Evolutionary conservation across 176 grass and related monocot genomes (phyloP).

Genomic region (Aegilops speltoides): DNA sequence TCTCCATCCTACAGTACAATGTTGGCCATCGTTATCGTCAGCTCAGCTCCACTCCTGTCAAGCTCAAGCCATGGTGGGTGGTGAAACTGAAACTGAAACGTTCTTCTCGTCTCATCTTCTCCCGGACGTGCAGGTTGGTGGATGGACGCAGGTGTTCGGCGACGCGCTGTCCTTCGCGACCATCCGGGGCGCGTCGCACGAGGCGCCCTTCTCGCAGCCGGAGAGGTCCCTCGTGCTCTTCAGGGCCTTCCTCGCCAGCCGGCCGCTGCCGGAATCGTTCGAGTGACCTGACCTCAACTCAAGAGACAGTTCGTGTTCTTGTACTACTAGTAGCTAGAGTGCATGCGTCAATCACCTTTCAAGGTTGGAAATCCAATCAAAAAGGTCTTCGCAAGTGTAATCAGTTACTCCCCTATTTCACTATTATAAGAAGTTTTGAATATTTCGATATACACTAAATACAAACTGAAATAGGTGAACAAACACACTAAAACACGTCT

Average conservation of each 20-base stretch:
- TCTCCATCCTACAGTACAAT: background rate
- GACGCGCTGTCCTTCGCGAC: slow-evolving; percentile 81
- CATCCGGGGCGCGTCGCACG: slow-evolving; percentile 84
- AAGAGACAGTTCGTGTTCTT: background rate
- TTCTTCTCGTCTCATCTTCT: background rate
- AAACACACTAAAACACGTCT: no score
- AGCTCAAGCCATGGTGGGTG: background rate
- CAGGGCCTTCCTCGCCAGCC: slow-evolving; percentile 75
- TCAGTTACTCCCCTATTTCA: background rate
- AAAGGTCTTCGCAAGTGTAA: background rate
- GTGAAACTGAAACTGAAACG: background rate
- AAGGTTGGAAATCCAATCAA: background rate
- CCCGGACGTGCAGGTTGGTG: slow-evolving; percentile 54
- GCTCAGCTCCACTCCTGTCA: background rate
- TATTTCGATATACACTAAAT: no score
- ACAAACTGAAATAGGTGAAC: no score
- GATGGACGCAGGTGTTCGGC: slow-evolving; percentile 88
- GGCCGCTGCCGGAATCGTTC: slow-evolving; percentile 73
- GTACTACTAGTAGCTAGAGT: background rate
- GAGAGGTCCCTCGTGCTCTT: slow-evolving; percentile 89
- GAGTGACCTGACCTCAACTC: slow-evolving; percentile 36
- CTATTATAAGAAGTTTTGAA: no score
- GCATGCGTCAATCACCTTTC: background rate
- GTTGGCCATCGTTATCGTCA: background rate
- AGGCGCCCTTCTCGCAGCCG: slow-evolving; percentile 96